Conservation (phyloP, 768 basidiomycete species). For the Panaeolus cyanescens region DNA sequence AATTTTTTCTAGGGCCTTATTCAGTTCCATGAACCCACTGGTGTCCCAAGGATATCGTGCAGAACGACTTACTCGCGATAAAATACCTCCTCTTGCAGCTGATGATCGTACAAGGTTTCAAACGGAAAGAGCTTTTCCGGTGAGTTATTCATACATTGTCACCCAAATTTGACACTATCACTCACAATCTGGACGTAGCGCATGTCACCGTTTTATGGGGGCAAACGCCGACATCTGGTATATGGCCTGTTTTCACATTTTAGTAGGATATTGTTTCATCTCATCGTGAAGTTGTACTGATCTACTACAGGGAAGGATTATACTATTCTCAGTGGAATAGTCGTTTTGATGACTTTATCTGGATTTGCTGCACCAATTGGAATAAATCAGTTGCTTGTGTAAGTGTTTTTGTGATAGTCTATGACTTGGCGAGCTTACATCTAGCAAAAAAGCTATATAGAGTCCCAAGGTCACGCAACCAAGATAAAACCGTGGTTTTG, state of each 20-base stretch:
- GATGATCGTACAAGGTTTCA: conserved; percentile 42
- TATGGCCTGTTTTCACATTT: conserved; percentile 44
- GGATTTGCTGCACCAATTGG: conserved; percentile 40
- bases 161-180: conserved; percentile 26
- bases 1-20: conserved; percentile 42
- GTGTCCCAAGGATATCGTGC: conserved; percentile 44
- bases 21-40: conserved; percentile 54
- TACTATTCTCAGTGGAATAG: conserved; percentile 24
- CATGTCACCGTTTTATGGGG: conserved; percentile 39
- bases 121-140: conserved; percentile 13
- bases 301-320: conserved; percentile 28
- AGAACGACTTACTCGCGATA: conserved; percentile 47
- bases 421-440: neutral
- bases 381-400: conserved; percentile 39
- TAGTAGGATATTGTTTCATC: conserved; percentile 9
- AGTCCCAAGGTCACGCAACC: conserved; percentile 48
- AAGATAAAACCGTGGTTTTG: conserved; percentile 69
- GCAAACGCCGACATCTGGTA: conserved; percentile 44
- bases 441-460: conserved; percentile 70
- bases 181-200: conserved; percentile 22
- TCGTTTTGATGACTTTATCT: conserved; percentile 26
- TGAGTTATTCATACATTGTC: conserved; percentile 16
- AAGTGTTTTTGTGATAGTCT: neutral
- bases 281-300: neutral
- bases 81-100: conserved; percentile 64